Percentiles rank a stretch among this genome's conserved stretches.
phyloP scores from a whole-genome alignment of 148 eudicot species.

The Linanthus parryae region DNA sequence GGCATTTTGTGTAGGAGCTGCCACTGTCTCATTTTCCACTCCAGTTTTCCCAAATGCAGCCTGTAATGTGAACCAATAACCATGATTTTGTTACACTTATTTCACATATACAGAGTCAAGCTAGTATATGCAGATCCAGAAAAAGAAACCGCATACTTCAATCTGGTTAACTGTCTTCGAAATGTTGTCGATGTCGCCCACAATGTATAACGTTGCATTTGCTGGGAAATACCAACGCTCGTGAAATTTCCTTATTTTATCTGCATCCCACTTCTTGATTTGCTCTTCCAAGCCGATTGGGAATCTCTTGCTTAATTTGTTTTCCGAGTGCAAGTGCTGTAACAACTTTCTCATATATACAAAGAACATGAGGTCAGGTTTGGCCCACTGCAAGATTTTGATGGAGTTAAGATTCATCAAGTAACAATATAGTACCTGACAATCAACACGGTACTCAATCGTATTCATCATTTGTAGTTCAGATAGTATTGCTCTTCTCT shows the following conservation, averaged over 20 bases:
- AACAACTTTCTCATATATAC: slow-evolving; percentile 48
- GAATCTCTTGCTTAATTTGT: slow-evolving; percentile 94
- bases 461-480: slow-evolving; percentile 99
- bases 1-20: slow-evolving; percentile 62
- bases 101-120: slow-evolving; percentile 1
- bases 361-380: slow-evolving; percentile 3
- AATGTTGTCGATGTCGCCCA: slow-evolving; percentile 88
- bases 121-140: slow-evolving; percentile 4
- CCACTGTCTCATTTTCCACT: slow-evolving; percentile 43
- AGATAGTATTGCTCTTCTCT: slow-evolving; percentile 94
- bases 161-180: slow-evolving; percentile 75
- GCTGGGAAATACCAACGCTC: slow-evolving; percentile 99
- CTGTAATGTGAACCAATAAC: slow-evolving; percentile 28
- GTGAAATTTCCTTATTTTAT: slow-evolving; percentile 88
- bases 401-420: not conserved
- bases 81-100: not conserved
- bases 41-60: slow-evolving; percentile 77
- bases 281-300: slow-evolving; percentile 99
- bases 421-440: slow-evolving; percentile 50
- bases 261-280: slow-evolving; percentile 99
- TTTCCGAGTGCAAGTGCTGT: slow-evolving; percentile 96
- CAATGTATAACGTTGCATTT: slow-evolving; percentile 91
- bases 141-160: slow-evolving; percentile 53
- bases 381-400: not conserved
- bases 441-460: slow-evolving; percentile 98